phyloP scores from a whole-genome alignment of 2,329 filamentous ascomycete genomes.

The Graphiopsis chlorocephala region DNA sequence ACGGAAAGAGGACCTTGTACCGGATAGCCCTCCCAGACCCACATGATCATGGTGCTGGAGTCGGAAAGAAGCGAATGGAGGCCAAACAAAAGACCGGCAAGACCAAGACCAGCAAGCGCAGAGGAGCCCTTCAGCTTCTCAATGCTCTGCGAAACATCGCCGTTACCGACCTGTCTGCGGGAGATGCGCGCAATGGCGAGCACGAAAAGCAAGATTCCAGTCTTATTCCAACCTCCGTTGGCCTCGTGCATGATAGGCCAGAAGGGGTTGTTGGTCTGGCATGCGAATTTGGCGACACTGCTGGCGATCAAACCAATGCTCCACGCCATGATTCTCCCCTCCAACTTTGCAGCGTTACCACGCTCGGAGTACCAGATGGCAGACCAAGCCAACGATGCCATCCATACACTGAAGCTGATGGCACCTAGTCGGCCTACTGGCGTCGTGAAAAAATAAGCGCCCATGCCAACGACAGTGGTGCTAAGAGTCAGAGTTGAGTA shows the following conservation, averaged over 20 bases:
- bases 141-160: constrained; percentile 41
- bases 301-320: constrained; percentile 79
- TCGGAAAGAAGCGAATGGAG: constrained; percentile 92
- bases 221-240: constrained; percentile 91
- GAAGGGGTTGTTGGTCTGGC: constrained; percentile 90
- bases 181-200: constrained; percentile 69
- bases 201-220: constrained; percentile 72
- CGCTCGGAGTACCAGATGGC: constrained; percentile 78
- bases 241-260: constrained; percentile 90
- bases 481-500: constrained; percentile 65
- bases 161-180: constrained; percentile 9
- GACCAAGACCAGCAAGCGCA: constrained; percentile 69
- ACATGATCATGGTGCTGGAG: constrained; percentile 97
- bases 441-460: constrained; percentile 72
- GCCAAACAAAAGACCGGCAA: constrained; percentile 82
- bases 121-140: constrained; percentile 66
- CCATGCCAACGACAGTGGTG: constrained; percentile 73
- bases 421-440: constrained; percentile 75
- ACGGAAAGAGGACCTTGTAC: constrained; percentile 82
- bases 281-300: constrained; percentile 86
- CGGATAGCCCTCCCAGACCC: constrained; percentile 97
- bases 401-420: constrained; percentile 75
- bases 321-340: constrained; percentile 79
- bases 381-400: constrained; percentile 80
- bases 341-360: constrained; percentile 69